phyloP scores from a whole-genome alignment of 75 land plant species.

The Cupressus sempervirens region DNA sequence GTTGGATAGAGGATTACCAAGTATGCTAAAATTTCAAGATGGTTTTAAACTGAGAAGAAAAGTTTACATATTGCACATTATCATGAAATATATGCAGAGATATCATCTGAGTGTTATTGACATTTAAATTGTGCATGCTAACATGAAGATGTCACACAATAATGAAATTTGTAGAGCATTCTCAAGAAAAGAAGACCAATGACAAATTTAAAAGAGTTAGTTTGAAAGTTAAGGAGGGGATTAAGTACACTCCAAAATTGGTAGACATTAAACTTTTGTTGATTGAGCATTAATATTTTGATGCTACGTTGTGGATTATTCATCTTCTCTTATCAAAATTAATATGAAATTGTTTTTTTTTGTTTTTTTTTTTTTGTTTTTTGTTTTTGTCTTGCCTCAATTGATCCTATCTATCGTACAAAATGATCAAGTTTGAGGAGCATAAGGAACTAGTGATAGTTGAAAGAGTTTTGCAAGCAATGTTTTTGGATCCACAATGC shows the following conservation, averaged over 20 bases:
- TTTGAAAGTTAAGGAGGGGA: slow-evolving; percentile 75
- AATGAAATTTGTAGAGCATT: slow-evolving; percentile 87
- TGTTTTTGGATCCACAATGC: slow-evolving; percentile 69
- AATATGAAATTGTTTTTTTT: neutral
- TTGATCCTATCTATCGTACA: neutral
- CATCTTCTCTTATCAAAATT: neutral
- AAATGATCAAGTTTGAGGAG: slow-evolving; percentile 69
- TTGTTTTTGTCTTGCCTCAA: neutral
- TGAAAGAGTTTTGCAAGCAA: slow-evolving; percentile 74
- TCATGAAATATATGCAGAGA: slow-evolving; percentile 2
- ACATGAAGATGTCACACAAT: slow-evolving; percentile 35
- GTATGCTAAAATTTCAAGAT: neutral
- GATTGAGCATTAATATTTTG: neutral
- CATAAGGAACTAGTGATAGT: slow-evolving; percentile 77
- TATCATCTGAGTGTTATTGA: neutral
- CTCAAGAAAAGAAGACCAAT: slow-evolving; percentile 74
- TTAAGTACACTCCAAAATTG: slow-evolving; percentile 87
- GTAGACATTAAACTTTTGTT: slow-evolving; percentile 27
- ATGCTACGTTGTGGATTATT: neutral
- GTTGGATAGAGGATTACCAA: neutral
- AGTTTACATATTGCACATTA: neutral
- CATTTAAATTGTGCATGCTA: neutral
- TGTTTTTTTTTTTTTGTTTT: too few relatives aligned
- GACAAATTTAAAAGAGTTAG: slow-evolving; percentile 96
- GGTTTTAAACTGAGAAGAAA: neutral